A percentile compares a stretch with the other conserved stretches of the same genome.
These are phyloP conservation scores for Nitzschia inconspicua DNA, from an alignment of 108 stramenopile species.

Conservation along the genomic window DNA sequence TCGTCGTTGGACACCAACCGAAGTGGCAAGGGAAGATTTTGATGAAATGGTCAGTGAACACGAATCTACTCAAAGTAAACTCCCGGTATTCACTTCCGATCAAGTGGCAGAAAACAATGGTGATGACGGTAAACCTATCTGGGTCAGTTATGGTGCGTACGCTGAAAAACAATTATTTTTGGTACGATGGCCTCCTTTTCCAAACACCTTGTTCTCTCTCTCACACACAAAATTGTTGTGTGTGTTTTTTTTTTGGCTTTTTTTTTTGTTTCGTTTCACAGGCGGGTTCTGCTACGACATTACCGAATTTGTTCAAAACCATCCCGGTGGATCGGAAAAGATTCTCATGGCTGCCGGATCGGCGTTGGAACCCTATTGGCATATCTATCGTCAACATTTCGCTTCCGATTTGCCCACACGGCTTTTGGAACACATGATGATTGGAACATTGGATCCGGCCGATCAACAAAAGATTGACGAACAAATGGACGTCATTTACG, in stretches of 20 bases:
- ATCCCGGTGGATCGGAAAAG: conserved; percentile 89
- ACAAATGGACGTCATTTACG: conserved; percentile 56
- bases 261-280: no score
- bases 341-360: conserved; percentile 60
- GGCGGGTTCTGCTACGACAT: conserved; percentile 93
- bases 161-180: no score
- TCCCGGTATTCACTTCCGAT: conserved; percentile 56
- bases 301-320: conserved; percentile 87
- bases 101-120: conserved; percentile 64
- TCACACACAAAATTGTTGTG: background rate
- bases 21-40: conserved; percentile 27
- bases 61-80: conserved; percentile 19
- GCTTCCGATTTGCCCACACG: conserved; percentile 75
- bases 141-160: conserved; percentile 83
- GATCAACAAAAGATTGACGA: conserved; percentile 79
- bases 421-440: conserved; percentile 75
- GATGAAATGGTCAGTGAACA: conserved; percentile 3
- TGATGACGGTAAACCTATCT: conserved; percentile 60
- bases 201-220: background rate
- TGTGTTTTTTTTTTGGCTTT: no score
- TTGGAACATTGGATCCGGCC: conserved; percentile 57
- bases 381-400: conserved; percentile 84
- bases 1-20: conserved; percentile 19
- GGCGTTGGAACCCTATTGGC: conserved; percentile 53
- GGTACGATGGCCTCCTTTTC: background rate